Evolutionary conservation across 2,329 filamentous ascomycete species (phyloP), one percentile per base, ranked within the genome.

Genomic region (Diplodia sapinea): DNA sequence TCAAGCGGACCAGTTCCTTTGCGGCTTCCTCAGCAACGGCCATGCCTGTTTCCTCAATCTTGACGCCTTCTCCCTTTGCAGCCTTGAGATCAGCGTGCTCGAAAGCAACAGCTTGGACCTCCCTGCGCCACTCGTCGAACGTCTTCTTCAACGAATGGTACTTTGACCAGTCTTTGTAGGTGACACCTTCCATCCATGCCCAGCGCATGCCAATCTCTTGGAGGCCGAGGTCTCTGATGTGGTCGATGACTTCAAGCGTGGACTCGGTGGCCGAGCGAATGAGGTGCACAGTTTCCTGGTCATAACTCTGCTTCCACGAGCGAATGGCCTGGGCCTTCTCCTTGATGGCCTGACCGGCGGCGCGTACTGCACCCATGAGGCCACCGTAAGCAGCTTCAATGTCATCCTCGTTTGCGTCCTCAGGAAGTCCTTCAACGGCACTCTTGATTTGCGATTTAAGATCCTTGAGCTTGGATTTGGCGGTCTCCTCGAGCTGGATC

Each of bases 141-240:
- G 91, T 90, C 65, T 86, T 87, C 81, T 92, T 96, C 68, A 99
- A 84, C 69, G 91, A 88, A 77, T 98, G 93, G 76, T 97, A 99
- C 77, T 94, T 95, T 69, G 90, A 88, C 95, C 95, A 99, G 78
- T 99, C 93, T 78, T 96, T 94, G 84, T 99, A 97, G 1, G 94
- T 96, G 69, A 99, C 87, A 38, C 93, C 93, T 68, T 98, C 93
- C 81, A 93, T 95, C 90, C 92, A 96, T 13, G 94, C 93, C 94
- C 95, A 99, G 69, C 82, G 86, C 88, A 96, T 94, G 67, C 94
- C 94, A 65, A 97, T 93, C 77, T 96, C 92, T 76, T 96, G 92
- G 40, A 97, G 85, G 6, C 93, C 92, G 43, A 97, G 84, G 73
- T 94, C 91, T 51, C 92, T 88, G 69, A 95, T 94, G 74, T 88